Conservation (phyloP, 257 asterid species). For the Agastache rugosa region DNA sequence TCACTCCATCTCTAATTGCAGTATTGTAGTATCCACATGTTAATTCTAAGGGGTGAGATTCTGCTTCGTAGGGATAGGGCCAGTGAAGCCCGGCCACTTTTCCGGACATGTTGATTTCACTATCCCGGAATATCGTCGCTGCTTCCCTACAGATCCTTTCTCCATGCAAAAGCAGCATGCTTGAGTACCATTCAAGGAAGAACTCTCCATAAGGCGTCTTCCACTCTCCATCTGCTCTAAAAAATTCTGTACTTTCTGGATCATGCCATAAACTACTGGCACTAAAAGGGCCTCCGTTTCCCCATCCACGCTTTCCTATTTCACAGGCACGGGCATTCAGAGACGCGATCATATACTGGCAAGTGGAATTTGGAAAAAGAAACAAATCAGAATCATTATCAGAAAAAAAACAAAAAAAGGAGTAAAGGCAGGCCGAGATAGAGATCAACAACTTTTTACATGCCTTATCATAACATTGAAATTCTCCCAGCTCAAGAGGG, state of each 20-base stretch:
- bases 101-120: conserved; percentile 61
- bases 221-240: conserved; percentile 65
- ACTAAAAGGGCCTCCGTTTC: conserved; percentile 57
- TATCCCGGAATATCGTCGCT: conserved; percentile 60
- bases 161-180: conserved; percentile 71
- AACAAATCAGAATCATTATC: conserved; percentile 5
- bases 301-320: conserved; percentile 70
- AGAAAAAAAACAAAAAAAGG: conserved; percentile 12
- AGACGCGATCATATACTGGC: conserved; percentile 83
- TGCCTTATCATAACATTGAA: conserved; percentile 83
- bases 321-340: conserved; percentile 59
- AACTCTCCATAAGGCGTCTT: conserved; percentile 67
- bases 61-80: conserved; percentile 61
- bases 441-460: conserved; percentile 12
- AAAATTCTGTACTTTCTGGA: conserved; percentile 62
- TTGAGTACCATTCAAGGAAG: conserved; percentile 81
- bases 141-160: conserved; percentile 79
- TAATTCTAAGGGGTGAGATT: conserved; percentile 70
- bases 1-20: conserved; percentile 57
- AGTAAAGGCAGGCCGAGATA: background rate
- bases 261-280: conserved; percentile 51
- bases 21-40: conserved; percentile 76
- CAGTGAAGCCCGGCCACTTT: conserved; percentile 69
- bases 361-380: conserved; percentile 39
- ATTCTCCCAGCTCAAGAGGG: conserved; percentile 69